These are phyloP conservation scores for Thymus quinquecostatus DNA, from an alignment of 257 asterid genomes.

Conservation along the genomic window DNA sequence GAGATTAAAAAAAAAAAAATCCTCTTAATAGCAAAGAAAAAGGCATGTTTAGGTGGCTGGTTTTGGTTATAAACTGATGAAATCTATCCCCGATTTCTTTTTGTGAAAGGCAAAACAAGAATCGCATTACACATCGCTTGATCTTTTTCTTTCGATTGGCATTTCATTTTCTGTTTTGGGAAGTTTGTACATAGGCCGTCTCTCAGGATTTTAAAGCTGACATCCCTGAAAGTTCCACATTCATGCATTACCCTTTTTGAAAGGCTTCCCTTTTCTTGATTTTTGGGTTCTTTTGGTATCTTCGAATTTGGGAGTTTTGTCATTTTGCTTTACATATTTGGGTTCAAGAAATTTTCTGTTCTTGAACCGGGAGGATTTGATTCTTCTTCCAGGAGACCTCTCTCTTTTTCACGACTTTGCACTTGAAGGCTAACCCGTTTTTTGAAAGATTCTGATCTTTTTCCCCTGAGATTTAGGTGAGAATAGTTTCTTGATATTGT, in stretches of 20 bases:
- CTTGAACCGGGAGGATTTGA: constrained; percentile 20
- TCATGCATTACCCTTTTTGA: constrained; percentile 5
- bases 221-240: constrained; percentile 14
- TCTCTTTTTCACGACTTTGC: neutral
- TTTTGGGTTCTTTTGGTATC: constrained; percentile 17
- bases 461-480: constrained; percentile 35
- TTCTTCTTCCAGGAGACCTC: constrained; percentile 15
- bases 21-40: constrained; percentile 9
- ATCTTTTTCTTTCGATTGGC: neutral
- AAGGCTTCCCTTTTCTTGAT: constrained; percentile 22
- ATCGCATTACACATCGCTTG: constrained; percentile 36
- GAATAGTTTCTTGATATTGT: constrained; percentile 8
- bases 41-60: constrained; percentile 22
- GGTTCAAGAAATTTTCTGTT: constrained; percentile 1
- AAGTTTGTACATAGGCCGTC: constrained; percentile 16
- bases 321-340: neutral
- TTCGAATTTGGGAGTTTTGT: constrained; percentile 14
- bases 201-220: constrained; percentile 10
- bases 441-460: constrained; percentile 20
- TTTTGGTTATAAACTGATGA: constrained; percentile 23
- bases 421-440: constrained; percentile 6
- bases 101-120: constrained; percentile 42
- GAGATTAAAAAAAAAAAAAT: neutral
- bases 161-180: constrained; percentile 19
- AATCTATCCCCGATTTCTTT: constrained; percentile 30